Evolutionary conservation across 371 early-diverging fungal species (phyloP).

Genomic region (Circinella minor): DNA sequence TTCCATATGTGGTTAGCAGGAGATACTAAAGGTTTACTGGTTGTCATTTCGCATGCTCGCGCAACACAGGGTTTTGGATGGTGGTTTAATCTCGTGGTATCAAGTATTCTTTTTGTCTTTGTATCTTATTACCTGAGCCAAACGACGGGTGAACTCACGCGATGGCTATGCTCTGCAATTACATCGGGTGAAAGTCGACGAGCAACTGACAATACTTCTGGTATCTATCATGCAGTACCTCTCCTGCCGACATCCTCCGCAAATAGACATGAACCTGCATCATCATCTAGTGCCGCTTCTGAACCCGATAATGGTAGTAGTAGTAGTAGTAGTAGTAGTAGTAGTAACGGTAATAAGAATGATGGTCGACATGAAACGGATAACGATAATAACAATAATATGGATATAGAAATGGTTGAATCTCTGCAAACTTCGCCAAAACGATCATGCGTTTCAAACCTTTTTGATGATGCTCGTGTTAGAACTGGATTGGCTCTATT

Average conservation of each 20-base stretch:
- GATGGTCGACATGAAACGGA: too few relatives aligned
- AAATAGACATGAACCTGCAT: not conserved
- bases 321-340: not conserved
- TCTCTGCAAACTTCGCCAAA: not conserved
- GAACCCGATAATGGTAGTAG: not conserved
- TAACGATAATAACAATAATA: too few relatives aligned
- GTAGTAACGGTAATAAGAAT: too few relatives aligned
- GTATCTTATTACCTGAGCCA: conserved; percentile 58
- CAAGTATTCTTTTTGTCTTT: conserved; percentile 57
- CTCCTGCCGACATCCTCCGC: conserved; percentile 2
- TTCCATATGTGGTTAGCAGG: conserved; percentile 81
- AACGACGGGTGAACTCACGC: conserved; percentile 54
- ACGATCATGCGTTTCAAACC: not conserved
- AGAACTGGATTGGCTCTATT: not conserved
- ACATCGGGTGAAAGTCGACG: conserved; percentile 1
- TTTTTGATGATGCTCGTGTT: not conserved
- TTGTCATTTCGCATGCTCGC: conserved; percentile 41
- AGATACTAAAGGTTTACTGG: conserved; percentile 72
- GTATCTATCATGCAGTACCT: not conserved
- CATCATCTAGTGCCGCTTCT: not conserved
- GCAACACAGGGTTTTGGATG: conserved; percentile 43
- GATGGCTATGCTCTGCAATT: not conserved
- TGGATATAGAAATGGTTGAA: not conserved
- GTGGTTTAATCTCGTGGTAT: conserved; percentile 60
- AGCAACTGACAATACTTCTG: not conserved